phyloP scores from a whole-genome alignment of 805 yeast species.

The Saturnispora ahearnii region DNA sequence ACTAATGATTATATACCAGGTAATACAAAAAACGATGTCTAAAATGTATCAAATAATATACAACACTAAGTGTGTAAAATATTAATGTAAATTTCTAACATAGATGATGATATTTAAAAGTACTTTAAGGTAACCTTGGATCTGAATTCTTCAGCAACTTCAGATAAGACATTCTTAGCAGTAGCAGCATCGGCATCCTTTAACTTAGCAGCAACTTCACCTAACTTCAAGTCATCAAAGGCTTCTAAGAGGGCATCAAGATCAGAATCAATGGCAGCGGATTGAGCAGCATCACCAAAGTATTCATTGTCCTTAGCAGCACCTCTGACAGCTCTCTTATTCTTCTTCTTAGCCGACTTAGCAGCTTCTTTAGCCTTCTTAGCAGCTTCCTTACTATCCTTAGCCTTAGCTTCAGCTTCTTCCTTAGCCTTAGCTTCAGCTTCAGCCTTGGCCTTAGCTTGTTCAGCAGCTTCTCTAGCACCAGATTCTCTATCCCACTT shows the following conservation, averaged over 20 bases:
- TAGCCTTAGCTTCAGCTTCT: constrained; percentile 66
- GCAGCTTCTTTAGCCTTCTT: constrained; percentile 90
- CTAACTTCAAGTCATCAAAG: constrained; percentile 71
- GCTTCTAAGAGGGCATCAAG: constrained; percentile 69
- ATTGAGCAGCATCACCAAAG: constrained; percentile 69
- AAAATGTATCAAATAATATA: no score
- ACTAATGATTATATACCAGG: no score
- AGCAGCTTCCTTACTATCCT: constrained; percentile 49
- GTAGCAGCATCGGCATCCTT: constrained; percentile 45
- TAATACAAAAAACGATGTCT: no score
- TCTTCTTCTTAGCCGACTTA: constrained; percentile 95
- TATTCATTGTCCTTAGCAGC: constrained; percentile 76
- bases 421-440: constrained; percentile 77
- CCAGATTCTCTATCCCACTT: constrained; percentile 99
- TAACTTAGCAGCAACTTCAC: constrained; percentile 62
- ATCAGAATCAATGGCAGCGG: constrained; percentile 68
- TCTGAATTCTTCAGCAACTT: constrained; percentile 37
- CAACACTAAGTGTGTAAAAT: no score
- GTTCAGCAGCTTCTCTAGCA: constrained; percentile 92
- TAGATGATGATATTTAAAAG: constrained; percentile 17
- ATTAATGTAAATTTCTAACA: no score
- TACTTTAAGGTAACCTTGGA: constrained; percentile 8
- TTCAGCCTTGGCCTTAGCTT: constrained; percentile 75
- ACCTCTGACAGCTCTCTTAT: constrained; percentile 47
- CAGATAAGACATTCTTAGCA: constrained; percentile 52